phyloP scores from a whole-genome alignment of 805 yeast species.

The Sungouiella thailandica region DNA sequence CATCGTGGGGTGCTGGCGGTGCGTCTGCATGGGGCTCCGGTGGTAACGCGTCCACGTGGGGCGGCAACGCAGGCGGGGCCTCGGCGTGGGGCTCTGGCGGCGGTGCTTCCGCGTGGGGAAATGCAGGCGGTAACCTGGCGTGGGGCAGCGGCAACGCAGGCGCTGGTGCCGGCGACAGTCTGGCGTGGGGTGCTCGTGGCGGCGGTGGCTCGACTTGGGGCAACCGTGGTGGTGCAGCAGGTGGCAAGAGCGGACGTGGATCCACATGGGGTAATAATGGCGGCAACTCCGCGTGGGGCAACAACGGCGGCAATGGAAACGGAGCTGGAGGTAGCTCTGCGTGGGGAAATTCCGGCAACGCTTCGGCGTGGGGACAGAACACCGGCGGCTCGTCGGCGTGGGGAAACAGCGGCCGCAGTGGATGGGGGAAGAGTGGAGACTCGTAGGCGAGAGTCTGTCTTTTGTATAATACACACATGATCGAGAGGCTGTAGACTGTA shows the following conservation, averaged over 20 bases:
- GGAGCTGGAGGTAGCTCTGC: constrained; percentile 14
- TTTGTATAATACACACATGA: too few relatives aligned
- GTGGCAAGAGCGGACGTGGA: too few relatives aligned
- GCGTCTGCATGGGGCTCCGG: constrained; percentile 21
- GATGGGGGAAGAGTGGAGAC: too few relatives aligned
- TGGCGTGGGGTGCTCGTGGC: too few relatives aligned
- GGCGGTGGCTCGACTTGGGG: constrained; percentile 14
- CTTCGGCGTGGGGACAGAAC: constrained; percentile 21
- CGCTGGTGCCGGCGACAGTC: too few relatives aligned
- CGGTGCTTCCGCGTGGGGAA: constrained; percentile 17
- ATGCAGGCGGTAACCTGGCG: constrained; percentile 16
- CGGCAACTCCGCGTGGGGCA: constrained; percentile 9
- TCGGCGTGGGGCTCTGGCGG: constrained; percentile 16
- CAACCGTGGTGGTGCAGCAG: constrained; percentile 20
- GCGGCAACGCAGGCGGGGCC: constrained; percentile 30
- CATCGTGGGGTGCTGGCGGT: constrained; percentile 27
- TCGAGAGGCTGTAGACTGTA: too few relatives aligned
- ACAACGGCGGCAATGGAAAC: too few relatives aligned
- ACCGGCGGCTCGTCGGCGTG: constrained; percentile 14
- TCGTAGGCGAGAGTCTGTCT: too few relatives aligned
- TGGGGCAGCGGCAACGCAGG: constrained; percentile 14
- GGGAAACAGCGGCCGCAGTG: too few relatives aligned
- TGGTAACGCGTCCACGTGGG: constrained; percentile 36
- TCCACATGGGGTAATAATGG: constrained; percentile 26
- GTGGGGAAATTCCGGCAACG: constrained; percentile 16